Percentiles rank a stretch among this genome's conserved stretches.
These are phyloP conservation scores for Aspergillus heteromorphus DNA, from an alignment of 495 filamentous ascomycete genomes.

Conservation along the genomic window DNA sequence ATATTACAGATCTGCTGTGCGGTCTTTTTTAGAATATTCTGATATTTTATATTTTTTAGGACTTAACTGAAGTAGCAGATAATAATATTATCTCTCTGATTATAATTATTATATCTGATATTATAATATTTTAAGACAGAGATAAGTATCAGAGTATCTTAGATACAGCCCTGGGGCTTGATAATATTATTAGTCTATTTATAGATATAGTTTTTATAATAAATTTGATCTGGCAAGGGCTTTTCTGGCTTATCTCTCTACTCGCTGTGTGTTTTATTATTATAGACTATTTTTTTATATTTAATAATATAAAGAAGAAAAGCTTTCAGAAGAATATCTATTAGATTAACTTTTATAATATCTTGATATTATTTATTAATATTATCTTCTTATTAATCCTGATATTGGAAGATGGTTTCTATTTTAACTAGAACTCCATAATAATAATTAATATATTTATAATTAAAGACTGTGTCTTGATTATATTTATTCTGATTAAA, in stretches of 20 bases:
- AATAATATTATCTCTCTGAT: slow-evolving; percentile 48
- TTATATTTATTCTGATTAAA: slow-evolving; percentile 51
- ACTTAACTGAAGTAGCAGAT: slow-evolving; percentile 49
- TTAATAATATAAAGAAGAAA: slow-evolving; percentile 33
- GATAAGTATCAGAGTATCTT: slow-evolving; percentile 44
- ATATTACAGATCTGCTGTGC: slow-evolving; percentile 49
- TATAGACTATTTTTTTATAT: slow-evolving; percentile 39
- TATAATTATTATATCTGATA: slow-evolving; percentile 48
- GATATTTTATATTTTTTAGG: slow-evolving; percentile 54
- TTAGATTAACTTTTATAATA: slow-evolving; percentile 53
- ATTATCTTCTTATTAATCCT: slow-evolving; percentile 57
- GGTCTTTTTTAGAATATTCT: slow-evolving; percentile 44
- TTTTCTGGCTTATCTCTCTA: slow-evolving; percentile 43
- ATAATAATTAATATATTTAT: slow-evolving; percentile 59
- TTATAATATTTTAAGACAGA: slow-evolving; percentile 41
- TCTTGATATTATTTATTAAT: slow-evolving; percentile 44
- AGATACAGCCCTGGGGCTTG: slow-evolving; percentile 36
- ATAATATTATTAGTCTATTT: slow-evolving; percentile 42
- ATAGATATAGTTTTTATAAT: slow-evolving; percentile 41
- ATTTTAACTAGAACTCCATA: slow-evolving; percentile 55
- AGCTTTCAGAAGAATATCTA: slow-evolving; percentile 37
- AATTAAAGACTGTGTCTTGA: slow-evolving; percentile 41
- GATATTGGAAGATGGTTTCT: slow-evolving; percentile 57
- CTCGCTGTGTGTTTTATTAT: slow-evolving; percentile 35
- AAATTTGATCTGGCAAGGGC: slow-evolving; percentile 43